These are phyloP conservation scores for Leccinum disarticulatum DNA, from an alignment of 768 basidiomycete species.

Conservation along the genomic window DNA sequence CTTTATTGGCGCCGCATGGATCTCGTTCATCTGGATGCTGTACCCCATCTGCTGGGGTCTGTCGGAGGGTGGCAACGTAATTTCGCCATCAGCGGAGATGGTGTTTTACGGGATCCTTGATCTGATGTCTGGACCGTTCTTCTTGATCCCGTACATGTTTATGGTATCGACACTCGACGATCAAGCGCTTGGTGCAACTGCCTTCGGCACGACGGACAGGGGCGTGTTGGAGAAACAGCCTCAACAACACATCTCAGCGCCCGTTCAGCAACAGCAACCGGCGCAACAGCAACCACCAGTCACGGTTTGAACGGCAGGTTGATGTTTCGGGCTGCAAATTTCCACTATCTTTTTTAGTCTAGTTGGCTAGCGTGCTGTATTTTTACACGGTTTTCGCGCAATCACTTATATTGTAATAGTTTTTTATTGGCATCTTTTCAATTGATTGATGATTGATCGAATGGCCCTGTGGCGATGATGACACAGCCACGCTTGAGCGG, in stretches of 20 bases:
- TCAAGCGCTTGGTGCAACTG: slow-evolving; percentile 1
- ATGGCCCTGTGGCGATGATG: neutral
- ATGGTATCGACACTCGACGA: neutral
- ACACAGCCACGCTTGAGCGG: slow-evolving; percentile 22
- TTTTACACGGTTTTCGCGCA: neutral
- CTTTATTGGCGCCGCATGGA: slow-evolving; percentile 38
- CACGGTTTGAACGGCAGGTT: neutral
- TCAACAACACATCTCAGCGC: neutral
- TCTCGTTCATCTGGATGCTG: slow-evolving; percentile 55
- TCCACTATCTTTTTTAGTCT: too few relatives aligned
- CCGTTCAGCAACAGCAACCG: too few relatives aligned
- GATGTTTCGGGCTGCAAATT: neutral
- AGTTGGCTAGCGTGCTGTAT: neutral
- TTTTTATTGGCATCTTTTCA: too few relatives aligned
- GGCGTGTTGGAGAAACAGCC: slow-evolving; percentile 1
- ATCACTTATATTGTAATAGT: neutral
- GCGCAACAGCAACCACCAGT: neutral
- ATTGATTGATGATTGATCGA: neutral
- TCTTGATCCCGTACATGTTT: slow-evolving; percentile 35
- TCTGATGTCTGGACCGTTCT: slow-evolving; percentile 38
- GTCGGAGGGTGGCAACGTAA: slow-evolving; percentile 51
- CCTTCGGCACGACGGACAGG: slow-evolving; percentile 9
- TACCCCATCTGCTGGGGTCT: slow-evolving; percentile 61
- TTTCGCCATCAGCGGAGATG: slow-evolving; percentile 52
- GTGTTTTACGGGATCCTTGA: slow-evolving; percentile 53